phyloP scores from a whole-genome alignment of 352 stramenopile species.

The Phytophthora rubi region DNA sequence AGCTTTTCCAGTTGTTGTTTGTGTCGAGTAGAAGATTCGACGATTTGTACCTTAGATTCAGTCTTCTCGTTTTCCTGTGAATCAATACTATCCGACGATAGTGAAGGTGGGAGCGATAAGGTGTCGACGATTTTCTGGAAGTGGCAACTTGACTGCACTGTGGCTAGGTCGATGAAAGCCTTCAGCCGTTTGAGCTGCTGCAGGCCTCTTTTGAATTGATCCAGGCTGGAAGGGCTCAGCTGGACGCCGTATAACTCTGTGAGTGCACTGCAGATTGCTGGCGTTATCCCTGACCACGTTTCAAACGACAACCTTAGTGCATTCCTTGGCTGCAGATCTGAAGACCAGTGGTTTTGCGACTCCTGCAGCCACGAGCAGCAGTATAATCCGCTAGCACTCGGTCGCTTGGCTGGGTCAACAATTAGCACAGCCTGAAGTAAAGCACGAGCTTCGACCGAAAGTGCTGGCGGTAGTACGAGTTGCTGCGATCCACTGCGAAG shows the following conservation, averaged over 20 bases:
- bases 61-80: neutral
- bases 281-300: constrained; percentile 11
- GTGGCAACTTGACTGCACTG: neutral
- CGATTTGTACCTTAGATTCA: neutral
- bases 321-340: neutral
- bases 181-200: constrained; percentile 9
- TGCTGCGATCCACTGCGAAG: constrained; percentile 35
- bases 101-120: neutral
- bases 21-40: constrained; percentile 28
- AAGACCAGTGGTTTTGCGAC: neutral
- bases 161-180: constrained; percentile 28
- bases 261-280: constrained; percentile 14
- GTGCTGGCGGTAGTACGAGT: constrained; percentile 29
- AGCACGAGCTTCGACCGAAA: constrained; percentile 51
- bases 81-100: neutral
- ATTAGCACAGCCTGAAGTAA: constrained; percentile 56
- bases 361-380: constrained; percentile 45
- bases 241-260: constrained; percentile 25
- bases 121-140: constrained; percentile 11
- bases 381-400: constrained; percentile 40
- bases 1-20: constrained; percentile 62
- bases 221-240: constrained; percentile 2
- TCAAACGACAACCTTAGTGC: constrained; percentile 14
- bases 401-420: constrained; percentile 50
- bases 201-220: neutral